Conservation (phyloP, 208 protist genomes). For the Leishmania guyanensis region DNA sequence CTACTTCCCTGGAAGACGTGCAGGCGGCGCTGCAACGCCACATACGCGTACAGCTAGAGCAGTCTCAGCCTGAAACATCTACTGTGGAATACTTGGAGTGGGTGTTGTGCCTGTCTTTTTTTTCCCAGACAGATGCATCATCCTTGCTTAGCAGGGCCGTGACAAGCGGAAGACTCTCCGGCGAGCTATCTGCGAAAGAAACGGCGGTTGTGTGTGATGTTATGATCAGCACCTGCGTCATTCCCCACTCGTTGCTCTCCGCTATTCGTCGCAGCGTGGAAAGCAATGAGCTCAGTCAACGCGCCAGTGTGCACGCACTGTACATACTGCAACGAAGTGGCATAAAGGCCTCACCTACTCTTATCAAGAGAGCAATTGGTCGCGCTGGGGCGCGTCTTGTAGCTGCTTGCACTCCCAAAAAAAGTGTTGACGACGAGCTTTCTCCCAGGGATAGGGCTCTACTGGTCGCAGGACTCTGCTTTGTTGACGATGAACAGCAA, state of each 20-base stretch:
- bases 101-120: constrained; percentile 29
- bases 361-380: constrained; percentile 19
- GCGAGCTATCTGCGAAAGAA: not conserved
- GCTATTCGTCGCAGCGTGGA: constrained; percentile 1
- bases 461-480: constrained; percentile 19
- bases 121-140: constrained; percentile 7
- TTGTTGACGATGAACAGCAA: constrained; percentile 23
- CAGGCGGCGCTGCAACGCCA: not conserved
- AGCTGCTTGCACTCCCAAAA: constrained; percentile 4
- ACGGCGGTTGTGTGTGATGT: constrained; percentile 14
- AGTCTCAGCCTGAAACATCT: not conserved
- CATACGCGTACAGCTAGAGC: not conserved
- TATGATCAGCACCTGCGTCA: constrained; percentile 12
- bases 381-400: constrained; percentile 12
- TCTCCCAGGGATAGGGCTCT: constrained; percentile 2
- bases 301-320: constrained; percentile 13
- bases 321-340: constrained; percentile 14
- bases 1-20: not conserved
- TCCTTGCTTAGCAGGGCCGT: not conserved
- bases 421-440: not conserved
- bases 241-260: not conserved
- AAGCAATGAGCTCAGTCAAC: constrained; percentile 10
- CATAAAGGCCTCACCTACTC: constrained; percentile 5
- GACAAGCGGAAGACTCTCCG: not conserved
- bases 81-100: constrained; percentile 12